Evolutionary conservation across 2,329 filamentous ascomycete species (phyloP).

Genomic region (Fusarium beomiforme): DNA sequence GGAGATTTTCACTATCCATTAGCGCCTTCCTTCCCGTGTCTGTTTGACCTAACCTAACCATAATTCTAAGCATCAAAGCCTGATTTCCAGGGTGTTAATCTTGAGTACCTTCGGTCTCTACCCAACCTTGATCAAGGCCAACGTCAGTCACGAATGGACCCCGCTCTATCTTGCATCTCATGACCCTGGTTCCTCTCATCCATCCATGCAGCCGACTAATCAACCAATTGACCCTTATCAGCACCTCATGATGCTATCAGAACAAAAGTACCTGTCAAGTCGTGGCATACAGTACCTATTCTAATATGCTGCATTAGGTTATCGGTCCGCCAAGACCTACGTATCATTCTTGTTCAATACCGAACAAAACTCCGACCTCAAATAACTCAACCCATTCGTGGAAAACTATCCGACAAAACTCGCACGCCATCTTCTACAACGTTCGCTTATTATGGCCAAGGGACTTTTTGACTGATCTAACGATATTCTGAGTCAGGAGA

Average conservation of each 20-base stretch:
- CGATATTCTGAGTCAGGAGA: slow-evolving; percentile 10
- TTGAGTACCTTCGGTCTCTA: background rate
- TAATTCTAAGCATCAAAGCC: background rate
- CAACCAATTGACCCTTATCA: slow-evolving; percentile 27
- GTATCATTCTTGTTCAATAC: background rate
- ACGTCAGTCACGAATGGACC: background rate
- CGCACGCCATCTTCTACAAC: slow-evolving; percentile 12
- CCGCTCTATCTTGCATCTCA: slow-evolving; percentile 6
- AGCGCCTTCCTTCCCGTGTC: background rate
- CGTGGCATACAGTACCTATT: background rate
- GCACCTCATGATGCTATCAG: slow-evolving; percentile 1
- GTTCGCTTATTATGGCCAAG: background rate
- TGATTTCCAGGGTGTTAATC: background rate
- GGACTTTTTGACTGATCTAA: slow-evolving; percentile 7
- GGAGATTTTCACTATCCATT: background rate
- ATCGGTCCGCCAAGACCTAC: slow-evolving; percentile 9
- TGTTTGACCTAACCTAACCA: background rate
- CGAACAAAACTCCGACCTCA: background rate
- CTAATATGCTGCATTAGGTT: slow-evolving; percentile 19
- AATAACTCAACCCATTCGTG: slow-evolving; percentile 9
- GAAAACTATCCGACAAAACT: background rate
- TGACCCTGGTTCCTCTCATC: slow-evolving; percentile 13
- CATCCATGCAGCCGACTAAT: slow-evolving; percentile 8
- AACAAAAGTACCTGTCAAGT: slow-evolving; percentile 30
- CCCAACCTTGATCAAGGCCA: background rate